phyloP scores from a whole-genome alignment of 2,329 filamentous ascomycete genomes.

The Colletotrichum sp. region DNA sequence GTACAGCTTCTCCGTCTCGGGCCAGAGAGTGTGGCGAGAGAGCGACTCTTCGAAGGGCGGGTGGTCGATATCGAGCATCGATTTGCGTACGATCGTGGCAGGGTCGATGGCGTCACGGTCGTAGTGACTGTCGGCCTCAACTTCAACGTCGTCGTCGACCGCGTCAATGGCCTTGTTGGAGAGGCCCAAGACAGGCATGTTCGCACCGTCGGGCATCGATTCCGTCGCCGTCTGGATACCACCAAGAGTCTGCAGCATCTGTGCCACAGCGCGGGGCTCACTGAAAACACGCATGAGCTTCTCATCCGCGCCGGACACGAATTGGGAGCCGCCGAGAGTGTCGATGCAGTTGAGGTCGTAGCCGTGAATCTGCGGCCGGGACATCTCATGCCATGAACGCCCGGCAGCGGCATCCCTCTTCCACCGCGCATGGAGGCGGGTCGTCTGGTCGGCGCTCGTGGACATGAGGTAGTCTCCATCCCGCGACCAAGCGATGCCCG shows the following conservation, averaged over 20 bases:
- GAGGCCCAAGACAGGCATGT: constrained; percentile 92
- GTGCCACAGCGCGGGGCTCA: constrained; percentile 82
- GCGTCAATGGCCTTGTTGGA: constrained; percentile 90
- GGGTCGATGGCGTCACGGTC: constrained; percentile 61
- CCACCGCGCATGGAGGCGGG: constrained; percentile 85
- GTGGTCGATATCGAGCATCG: constrained; percentile 68
- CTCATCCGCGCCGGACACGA: constrained; percentile 95
- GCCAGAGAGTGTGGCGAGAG: constrained; percentile 90
- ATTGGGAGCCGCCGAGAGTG: constrained; percentile 72
- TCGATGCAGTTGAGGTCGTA: constrained; percentile 97
- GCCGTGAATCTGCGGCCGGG: constrained; percentile 94
- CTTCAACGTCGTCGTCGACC: constrained; percentile 53
- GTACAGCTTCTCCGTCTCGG: constrained; percentile 95
- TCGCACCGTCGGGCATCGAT: constrained; percentile 81
- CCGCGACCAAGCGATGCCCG: constrained; percentile 82
- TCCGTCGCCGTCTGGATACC: constrained; percentile 53
- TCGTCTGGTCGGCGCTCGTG: constrained; percentile 91
- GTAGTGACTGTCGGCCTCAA: constrained; percentile 47
- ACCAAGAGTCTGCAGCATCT: constrained; percentile 72
- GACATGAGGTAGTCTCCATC: constrained; percentile 85
- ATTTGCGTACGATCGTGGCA: constrained; percentile 60
- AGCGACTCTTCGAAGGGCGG: constrained; percentile 91
- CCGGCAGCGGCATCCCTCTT: constrained; percentile 40
- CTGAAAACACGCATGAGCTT: constrained; percentile 97
- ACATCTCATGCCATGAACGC: constrained; percentile 91